Percentiles rank a stretch among this genome's conserved stretches.
These are phyloP conservation scores for Cenchrus purpureus DNA, from an alignment of 176 grass and related monocot species.

Conservation along the genomic window DNA sequence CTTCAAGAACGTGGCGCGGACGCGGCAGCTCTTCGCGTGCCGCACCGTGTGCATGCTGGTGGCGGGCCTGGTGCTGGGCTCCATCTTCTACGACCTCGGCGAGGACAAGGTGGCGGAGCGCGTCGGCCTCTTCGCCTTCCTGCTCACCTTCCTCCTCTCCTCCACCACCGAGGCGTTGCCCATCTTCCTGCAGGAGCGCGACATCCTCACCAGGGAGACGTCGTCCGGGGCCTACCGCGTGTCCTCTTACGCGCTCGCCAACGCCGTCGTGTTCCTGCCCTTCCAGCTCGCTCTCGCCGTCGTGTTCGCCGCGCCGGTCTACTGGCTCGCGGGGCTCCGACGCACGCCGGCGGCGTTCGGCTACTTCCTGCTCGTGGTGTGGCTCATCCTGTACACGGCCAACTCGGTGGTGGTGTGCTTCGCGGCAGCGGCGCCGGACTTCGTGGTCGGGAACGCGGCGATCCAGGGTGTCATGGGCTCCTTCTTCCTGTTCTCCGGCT, in stretches of 20 bases:
- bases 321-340: constrained; percentile 31
- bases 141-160: constrained; percentile 35
- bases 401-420: constrained; percentile 40
- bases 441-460: constrained; percentile 33
- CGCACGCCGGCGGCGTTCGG: constrained; percentile 22
- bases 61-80: constrained; percentile 27
- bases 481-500: constrained; percentile 45
- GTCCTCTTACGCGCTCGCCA: constrained; percentile 27
- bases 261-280: constrained; percentile 37
- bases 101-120: constrained; percentile 37
- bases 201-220: constrained; percentile 38
- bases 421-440: constrained; percentile 24
- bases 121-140: constrained; percentile 39
- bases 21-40: constrained; percentile 28
- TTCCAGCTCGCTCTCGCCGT: constrained; percentile 31
- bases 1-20: constrained; percentile 37
- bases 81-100: constrained; percentile 41
- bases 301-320: constrained; percentile 12
- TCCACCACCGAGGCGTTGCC: constrained; percentile 40
- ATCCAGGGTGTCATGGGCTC: constrained; percentile 40
- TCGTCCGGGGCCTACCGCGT: constrained; percentile 25
- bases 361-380: constrained; percentile 30
- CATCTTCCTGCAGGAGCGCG: constrained; percentile 45
- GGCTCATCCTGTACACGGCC: constrained; percentile 35
- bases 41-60: constrained; percentile 35